Conservation (phyloP, 805 yeast species). For the Yamadazyma philogaea region DNA sequence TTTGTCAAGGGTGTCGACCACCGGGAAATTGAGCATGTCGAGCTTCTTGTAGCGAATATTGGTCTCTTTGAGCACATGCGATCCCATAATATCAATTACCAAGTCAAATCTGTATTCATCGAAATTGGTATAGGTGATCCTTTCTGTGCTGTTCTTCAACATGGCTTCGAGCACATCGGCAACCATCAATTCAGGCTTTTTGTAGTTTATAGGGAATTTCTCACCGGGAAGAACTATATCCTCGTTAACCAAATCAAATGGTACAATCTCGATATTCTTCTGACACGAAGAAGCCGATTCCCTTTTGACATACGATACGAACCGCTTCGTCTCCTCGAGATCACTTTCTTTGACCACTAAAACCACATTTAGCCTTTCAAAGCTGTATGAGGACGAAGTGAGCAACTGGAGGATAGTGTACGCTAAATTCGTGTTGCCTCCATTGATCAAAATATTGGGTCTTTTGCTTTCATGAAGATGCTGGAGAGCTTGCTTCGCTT, state of each 20-base stretch:
- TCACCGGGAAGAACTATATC: conserved; percentile 38
- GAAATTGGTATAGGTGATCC: conserved; percentile 20
- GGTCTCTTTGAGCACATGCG: conserved; percentile 34
- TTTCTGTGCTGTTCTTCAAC: conserved; percentile 21
- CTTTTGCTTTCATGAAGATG: conserved; percentile 19
- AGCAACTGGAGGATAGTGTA: conserved; percentile 33
- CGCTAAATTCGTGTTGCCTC: conserved; percentile 42
- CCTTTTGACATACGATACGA: conserved; percentile 19
- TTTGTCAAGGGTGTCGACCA: conserved; percentile 15
- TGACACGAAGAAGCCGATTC: conserved; percentile 10
- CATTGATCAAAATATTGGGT: conserved; percentile 38
- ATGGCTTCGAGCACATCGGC: conserved; percentile 34
- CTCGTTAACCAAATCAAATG: conserved; percentile 33
- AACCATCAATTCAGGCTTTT: conserved; percentile 38
- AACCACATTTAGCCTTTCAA: conserved; percentile 27
- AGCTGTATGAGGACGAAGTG: conserved; percentile 25
- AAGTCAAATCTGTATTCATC: conserved; percentile 31
- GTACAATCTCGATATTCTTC: conserved; percentile 24
- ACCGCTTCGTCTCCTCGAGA: conserved; percentile 14
- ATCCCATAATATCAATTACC: conserved; percentile 40
- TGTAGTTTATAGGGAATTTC: conserved; percentile 30
- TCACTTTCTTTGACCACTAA: conserved; percentile 27
- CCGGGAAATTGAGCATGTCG: conserved; percentile 31
- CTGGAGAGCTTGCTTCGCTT: conserved; percentile 35
- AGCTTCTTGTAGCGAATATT: conserved; percentile 26